Base-by-base conservation (phyloP, 2,329 filamentous ascomycete species). In the Aspergillus bombycis region DNA sequence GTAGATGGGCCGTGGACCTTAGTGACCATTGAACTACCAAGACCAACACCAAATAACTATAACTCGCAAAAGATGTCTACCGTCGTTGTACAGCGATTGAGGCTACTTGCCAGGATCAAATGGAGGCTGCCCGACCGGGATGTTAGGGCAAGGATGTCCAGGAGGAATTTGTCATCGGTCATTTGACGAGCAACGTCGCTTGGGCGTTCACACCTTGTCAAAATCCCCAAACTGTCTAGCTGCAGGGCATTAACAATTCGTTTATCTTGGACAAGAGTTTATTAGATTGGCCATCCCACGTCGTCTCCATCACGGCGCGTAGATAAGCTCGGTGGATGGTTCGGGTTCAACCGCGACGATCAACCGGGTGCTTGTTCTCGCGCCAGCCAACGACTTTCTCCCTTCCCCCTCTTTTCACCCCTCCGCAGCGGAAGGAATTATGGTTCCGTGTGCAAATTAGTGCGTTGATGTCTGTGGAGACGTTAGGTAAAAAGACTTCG, bases 331-430 rank as follows among this genome's bases (percentile, higher is more conserved):
- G 54, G 48, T 62, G 63, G 64, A 61, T 65, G 64, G 66, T 43
- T 65, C 62, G 66, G 64, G 63, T 61, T 65, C 64, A 65, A 65
- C 65, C 63, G 68, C 64, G 68, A 68, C 65, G 69, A 71, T 72
- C 70, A 67, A 69, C 67, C 70, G 61, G 61, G 55, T 63, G 65
- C 58, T 67, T 65, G 62, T 63, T 57, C 59, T 28, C 16, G 36
- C 21, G 34, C 41, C 41, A 59, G 41, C 62, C 56, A 65, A 65
- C 60, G 41, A 55, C 38, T 30, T 38, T 32, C 34, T 21, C 6
- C 32, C 12, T 32, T 67, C 43, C 57, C 60, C 62, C 61, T 65
- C 59, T 58, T 45, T 32, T 26, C 19, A 5, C 14, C 4, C 30
- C 34, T 41, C 46, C 21, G 10, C 14, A 19, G 21, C 28, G 55